Conservation (phyloP, 768 basidiomycete genomes). For the Tricholoma sp. region DNA sequence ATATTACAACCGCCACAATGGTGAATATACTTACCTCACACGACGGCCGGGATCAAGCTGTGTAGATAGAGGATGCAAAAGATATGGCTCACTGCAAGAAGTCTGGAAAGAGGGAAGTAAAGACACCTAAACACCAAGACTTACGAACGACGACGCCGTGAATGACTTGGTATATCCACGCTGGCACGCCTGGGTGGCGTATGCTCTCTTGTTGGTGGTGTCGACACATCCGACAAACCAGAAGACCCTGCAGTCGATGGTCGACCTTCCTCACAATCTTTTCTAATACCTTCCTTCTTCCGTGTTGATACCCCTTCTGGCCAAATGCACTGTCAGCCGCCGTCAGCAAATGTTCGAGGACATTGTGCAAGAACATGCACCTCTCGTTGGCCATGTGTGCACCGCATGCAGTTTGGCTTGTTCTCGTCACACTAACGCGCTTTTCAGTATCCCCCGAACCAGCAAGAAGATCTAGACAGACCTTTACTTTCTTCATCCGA, state of each 20-base stretch:
- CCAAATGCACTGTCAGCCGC: conserved; percentile 65
- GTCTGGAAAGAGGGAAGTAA: conserved; percentile 10
- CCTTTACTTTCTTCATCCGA: conserved; percentile 93
- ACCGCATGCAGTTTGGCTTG: conserved; percentile 83
- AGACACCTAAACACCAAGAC: conserved; percentile 11
- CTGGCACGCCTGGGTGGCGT: conserved; percentile 55
- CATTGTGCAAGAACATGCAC: conserved; percentile 36
- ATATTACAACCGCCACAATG: conserved; percentile 5
- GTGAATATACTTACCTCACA: conserved; percentile 36
- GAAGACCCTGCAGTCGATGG: conserved; percentile 78
- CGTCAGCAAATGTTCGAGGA: conserved; percentile 5
- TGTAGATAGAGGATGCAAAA: conserved; percentile 38
- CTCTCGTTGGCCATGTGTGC: conserved; percentile 80
- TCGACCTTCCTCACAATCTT: conserved; percentile 55
- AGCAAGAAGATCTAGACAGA: conserved; percentile 26
- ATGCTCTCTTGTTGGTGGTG: conserved; percentile 63
- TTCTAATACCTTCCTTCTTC: conserved; percentile 56
- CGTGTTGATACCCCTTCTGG: conserved; percentile 72
- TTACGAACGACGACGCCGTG: conserved; percentile 35
- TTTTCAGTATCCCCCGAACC: conserved; percentile 1
- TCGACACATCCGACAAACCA: conserved; percentile 64
- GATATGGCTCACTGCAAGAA: conserved; percentile 38
- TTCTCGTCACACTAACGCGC: conserved; percentile 76
- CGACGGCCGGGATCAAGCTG: conserved; percentile 42
- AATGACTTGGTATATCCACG: conserved; percentile 36